Conservation (phyloP, 2,329 filamentous ascomycete genomes). For the Didymella glomerata region DNA sequence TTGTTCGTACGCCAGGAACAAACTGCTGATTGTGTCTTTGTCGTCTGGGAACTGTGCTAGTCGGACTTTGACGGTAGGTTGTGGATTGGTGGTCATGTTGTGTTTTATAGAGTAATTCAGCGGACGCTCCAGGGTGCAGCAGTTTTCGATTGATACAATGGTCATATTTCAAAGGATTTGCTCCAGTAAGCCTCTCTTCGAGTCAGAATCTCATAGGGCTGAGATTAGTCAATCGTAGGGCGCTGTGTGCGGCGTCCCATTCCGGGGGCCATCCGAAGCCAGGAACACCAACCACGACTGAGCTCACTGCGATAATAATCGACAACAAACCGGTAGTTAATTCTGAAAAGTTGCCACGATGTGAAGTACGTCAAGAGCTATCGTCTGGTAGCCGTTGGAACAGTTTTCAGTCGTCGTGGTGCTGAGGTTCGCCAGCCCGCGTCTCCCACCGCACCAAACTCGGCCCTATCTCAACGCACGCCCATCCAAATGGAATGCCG, state of each 20-base stretch:
- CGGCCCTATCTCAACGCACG: background rate
- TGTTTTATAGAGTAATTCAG: background rate
- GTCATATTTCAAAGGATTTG: background rate
- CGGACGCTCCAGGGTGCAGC: too few species aligned
- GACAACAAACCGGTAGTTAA: background rate
- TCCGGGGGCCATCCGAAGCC: background rate
- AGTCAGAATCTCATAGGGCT: background rate
- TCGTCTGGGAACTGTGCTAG: conserved; percentile 55
- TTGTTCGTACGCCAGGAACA: conserved; percentile 46
- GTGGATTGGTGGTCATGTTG: background rate
- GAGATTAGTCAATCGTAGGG: background rate
- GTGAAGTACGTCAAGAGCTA: background rate
- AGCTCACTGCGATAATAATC: background rate
- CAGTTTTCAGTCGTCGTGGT: background rate
- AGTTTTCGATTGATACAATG: too few species aligned
- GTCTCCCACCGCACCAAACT: background rate
- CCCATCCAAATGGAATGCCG: background rate
- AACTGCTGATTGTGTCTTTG: conserved; percentile 42
- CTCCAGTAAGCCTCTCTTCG: background rate
- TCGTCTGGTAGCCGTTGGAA: background rate
- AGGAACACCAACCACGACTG: background rate
- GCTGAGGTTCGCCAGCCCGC: background rate
- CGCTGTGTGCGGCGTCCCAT: background rate
- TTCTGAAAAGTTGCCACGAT: background rate
- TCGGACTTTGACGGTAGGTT: conserved; percentile 2